phyloP scores from a whole-genome alignment of 2,329 filamentous ascomycete species.

The Colletotrichum truncatum region DNA sequence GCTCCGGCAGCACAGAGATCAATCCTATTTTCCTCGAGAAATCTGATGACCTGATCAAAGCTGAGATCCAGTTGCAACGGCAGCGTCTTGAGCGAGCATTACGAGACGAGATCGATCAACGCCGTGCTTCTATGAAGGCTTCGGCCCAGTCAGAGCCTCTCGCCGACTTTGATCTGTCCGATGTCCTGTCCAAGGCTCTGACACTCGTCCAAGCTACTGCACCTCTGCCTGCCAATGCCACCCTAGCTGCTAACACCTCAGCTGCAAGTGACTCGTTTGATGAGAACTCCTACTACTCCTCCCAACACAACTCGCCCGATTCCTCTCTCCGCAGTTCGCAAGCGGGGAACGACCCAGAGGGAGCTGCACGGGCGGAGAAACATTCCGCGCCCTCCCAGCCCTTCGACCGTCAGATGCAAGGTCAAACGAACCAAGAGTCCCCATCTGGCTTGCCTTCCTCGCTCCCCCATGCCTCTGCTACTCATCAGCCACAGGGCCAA shows the following conservation, averaged over 20 bases:
- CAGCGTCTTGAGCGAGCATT: constrained; percentile 82
- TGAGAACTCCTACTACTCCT: constrained; percentile 96
- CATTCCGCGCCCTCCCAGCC: constrained; percentile 24
- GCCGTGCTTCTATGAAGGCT: constrained; percentile 53
- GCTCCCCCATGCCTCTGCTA: constrained; percentile 24
- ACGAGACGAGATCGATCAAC: constrained; percentile 79
- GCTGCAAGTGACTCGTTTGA: constrained; percentile 83
- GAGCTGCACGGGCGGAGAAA: constrained; percentile 38
- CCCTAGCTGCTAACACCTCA: constrained; percentile 62
- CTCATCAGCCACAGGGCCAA: constrained; percentile 33
- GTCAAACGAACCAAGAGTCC: not conserved
- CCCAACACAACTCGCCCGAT: constrained; percentile 83
- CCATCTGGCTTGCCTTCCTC: constrained; percentile 13
- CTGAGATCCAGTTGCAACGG: constrained; percentile 82
- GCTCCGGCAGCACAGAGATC: constrained; percentile 71
- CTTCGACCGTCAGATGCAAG: not conserved
- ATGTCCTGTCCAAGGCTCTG: constrained; percentile 77
- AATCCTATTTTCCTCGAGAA: constrained; percentile 88
- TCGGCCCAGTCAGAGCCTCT: constrained; percentile 58
- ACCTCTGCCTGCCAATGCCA: constrained; percentile 65
- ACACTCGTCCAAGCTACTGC: constrained; percentile 76
- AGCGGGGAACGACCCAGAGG: constrained; percentile 55
- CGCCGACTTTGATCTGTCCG: constrained; percentile 74
- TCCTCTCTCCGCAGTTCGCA: constrained; percentile 55
- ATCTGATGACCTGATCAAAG: constrained; percentile 83